A percentile compares a stretch with the other conserved stretches of the same genome.
Evolutionary conservation across 148 eudicot species (phyloP).

Genomic region (Cornus florida): DNA sequence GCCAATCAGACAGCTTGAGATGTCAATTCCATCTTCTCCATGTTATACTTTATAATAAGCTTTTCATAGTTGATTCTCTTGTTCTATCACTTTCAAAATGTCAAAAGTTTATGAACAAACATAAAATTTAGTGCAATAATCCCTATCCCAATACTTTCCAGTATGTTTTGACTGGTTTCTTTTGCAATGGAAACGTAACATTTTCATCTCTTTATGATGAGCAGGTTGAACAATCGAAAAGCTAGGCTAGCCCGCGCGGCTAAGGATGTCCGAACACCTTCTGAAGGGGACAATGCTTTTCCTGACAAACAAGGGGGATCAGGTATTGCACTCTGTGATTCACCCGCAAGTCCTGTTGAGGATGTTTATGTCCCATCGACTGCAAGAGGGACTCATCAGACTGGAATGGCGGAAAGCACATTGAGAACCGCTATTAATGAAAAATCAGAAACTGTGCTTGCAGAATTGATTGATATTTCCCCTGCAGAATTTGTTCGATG

Average conservation of each 20-base stretch:
- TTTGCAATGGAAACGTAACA: background rate
- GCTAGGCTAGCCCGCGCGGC: constrained; percentile 84
- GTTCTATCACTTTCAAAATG: no score
- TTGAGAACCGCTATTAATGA: constrained; percentile 22
- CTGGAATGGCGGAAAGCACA: constrained; percentile 19
- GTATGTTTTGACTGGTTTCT: background rate
- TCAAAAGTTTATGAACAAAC: no score
- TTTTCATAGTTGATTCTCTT: no score
- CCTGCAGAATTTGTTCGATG: constrained; percentile 29
- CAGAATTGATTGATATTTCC: constrained; percentile 24
- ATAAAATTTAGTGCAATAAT: background rate
- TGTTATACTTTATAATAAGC: no score
- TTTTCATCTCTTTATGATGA: background rate
- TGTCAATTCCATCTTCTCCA: no score
- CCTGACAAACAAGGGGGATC: constrained; percentile 46
- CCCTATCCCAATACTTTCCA: background rate
- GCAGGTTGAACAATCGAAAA: constrained; percentile 92
- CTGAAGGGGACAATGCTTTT: constrained; percentile 46
- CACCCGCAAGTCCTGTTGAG: constrained; percentile 37
- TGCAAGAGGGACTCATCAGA: constrained; percentile 21
- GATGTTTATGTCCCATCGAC: constrained; percentile 22
- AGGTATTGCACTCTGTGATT: constrained; percentile 31
- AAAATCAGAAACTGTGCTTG: constrained; percentile 13
- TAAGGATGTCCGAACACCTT: constrained; percentile 54
- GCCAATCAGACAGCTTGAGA: no score